Evolutionary conservation across 2,329 filamentous ascomycete species (phyloP).

Genomic region (Ophiocordyceps australis): DNA sequence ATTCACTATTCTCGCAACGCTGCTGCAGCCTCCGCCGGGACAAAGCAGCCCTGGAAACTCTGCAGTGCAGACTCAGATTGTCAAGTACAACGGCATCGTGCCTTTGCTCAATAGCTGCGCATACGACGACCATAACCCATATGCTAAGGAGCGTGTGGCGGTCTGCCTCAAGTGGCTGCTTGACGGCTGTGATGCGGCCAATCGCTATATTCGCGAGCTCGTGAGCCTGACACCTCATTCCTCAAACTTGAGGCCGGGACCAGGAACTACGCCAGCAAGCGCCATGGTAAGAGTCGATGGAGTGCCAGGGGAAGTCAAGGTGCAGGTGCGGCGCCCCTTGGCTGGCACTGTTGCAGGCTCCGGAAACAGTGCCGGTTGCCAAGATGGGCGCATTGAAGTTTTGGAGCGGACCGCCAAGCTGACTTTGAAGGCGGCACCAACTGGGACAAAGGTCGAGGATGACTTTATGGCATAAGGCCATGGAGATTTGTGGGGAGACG

Average conservation of each 20-base stretch:
- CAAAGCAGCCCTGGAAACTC: slow-evolving; percentile 44
- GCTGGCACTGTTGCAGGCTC: slow-evolving; percentile 7
- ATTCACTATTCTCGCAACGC: slow-evolving; percentile 72
- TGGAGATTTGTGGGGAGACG: no score
- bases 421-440: slow-evolving; percentile 12
- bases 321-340: slow-evolving; percentile 24
- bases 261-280: slow-evolving; percentile 17
- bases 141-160: slow-evolving; percentile 80
- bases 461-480: slow-evolving; percentile 23
- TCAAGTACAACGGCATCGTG: slow-evolving; percentile 71
- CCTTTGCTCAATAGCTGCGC: slow-evolving; percentile 76
- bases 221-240: slow-evolving; percentile 24
- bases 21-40: slow-evolving; percentile 65
- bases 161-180: slow-evolving; percentile 74
- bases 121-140: slow-evolving; percentile 86
- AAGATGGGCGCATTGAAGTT: slow-evolving; percentile 13
- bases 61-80: slow-evolving; percentile 73
- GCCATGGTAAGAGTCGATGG: slow-evolving; percentile 36
- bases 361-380: slow-evolving; percentile 7
- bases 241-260: slow-evolving; percentile 15
- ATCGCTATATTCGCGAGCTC: slow-evolving; percentile 50
- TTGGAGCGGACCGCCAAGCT: slow-evolving; percentile 23
- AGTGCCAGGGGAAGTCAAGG: slow-evolving; percentile 35
- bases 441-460: slow-evolving; percentile 14
- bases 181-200: slow-evolving; percentile 57